Conservation (phyloP, 305 asterid genomes). For the Solanum hybrid region DNA sequence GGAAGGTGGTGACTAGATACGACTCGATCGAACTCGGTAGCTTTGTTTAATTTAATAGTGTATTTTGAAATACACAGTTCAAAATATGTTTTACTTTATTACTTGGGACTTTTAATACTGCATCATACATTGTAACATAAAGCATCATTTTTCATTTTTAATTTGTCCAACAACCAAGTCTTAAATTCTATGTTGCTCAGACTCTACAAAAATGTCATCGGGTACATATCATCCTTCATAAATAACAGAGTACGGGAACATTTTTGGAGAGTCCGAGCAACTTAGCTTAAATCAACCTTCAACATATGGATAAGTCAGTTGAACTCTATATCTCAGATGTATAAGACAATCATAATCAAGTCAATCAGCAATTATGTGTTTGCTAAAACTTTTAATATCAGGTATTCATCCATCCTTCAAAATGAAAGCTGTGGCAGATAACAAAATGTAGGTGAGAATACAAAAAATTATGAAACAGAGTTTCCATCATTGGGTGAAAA, state of each 20-base stretch:
- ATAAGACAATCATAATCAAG: background rate
- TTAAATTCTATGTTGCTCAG: background rate
- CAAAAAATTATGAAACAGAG: background rate
- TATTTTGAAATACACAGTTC: background rate
- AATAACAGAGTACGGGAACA: background rate
- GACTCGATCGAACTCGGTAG: rapidly evolving
- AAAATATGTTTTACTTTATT: background rate
- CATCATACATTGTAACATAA: background rate
- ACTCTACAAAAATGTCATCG: background rate
- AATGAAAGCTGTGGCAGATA: background rate
- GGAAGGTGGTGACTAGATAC: background rate
- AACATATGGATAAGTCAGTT: background rate
- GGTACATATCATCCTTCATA: background rate
- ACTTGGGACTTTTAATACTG: background rate
- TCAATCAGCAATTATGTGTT: background rate
- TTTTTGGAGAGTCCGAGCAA: background rate
- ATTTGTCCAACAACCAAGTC: background rate
- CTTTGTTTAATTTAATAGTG: background rate
- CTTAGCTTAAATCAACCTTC: background rate
- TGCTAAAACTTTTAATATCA: background rate
- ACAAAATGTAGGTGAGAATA: background rate
- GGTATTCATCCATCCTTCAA: background rate
- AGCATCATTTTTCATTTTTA: background rate
- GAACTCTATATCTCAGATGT: background rate
- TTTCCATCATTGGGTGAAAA: background rate